A percentile compares a stretch with the other conserved stretches of the same genome.
These are phyloP conservation scores for Danielia reshetovae DNA, from an alignment of 805 yeast species.

Conservation along the genomic window DNA sequence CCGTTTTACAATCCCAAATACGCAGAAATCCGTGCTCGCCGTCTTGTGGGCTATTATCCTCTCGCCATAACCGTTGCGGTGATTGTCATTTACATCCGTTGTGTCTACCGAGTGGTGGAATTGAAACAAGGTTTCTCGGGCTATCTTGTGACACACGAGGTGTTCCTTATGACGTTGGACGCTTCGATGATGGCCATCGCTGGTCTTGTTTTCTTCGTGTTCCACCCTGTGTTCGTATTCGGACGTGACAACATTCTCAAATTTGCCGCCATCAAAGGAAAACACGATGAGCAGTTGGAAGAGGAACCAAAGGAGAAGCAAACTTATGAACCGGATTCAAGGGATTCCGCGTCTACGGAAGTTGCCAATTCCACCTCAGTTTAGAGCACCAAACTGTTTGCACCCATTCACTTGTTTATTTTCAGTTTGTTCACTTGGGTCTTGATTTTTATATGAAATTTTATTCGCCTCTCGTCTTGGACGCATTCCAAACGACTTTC, in stretches of 20 bases:
- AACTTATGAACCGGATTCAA: too few relatives aligned
- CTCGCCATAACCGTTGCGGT: slow-evolving; percentile 32
- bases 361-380: too few relatives aligned
- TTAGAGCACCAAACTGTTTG: too few relatives aligned
- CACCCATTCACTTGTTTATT: too few relatives aligned
- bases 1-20: slow-evolving; percentile 26
- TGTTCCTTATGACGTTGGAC: slow-evolving; percentile 35
- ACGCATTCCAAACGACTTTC: too few relatives aligned
- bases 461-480: too few relatives aligned
- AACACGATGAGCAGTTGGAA: slow-evolving; percentile 2
- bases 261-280: slow-evolving; percentile 8
- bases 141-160: slow-evolving; percentile 33
- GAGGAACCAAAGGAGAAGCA: too few relatives aligned
- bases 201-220: slow-evolving; percentile 32
- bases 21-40: slow-evolving; percentile 19
- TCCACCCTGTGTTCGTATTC: slow-evolving; percentile 37
- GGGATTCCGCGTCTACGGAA: neutral
- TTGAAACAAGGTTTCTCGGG: slow-evolving; percentile 37
- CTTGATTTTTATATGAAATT: neutral
- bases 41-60: slow-evolving; percentile 30
- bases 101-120: slow-evolving; percentile 39
- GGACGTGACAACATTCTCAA: slow-evolving; percentile 22
- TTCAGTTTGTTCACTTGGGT: too few relatives aligned
- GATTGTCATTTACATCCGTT: slow-evolving; percentile 28
- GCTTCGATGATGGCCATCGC: slow-evolving; percentile 35